Evolutionary conservation across 1,284 basidiomycete genomes (phyloP).

Genomic region (Ustilago sp.): DNA sequence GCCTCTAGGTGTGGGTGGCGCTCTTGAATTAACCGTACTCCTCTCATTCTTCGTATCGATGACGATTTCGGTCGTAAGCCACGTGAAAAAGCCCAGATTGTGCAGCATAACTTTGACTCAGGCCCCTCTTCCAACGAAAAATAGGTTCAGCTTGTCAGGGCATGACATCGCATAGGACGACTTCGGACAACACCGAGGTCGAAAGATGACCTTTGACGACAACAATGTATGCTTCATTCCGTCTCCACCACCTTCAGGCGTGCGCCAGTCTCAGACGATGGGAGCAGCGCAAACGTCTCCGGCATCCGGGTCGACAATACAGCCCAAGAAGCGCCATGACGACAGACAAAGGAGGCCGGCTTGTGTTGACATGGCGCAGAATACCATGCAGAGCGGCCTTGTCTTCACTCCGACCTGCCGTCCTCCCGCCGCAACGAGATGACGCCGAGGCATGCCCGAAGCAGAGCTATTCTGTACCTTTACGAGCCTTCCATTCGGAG

Average conservation of each 20-base stretch:
- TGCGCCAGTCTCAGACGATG: background rate
- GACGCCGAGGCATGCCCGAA: background rate
- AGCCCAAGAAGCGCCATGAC: background rate
- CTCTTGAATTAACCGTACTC: background rate
- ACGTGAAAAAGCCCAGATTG: background rate
- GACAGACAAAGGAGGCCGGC: background rate
- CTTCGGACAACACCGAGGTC: background rate
- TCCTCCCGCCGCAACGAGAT: background rate
- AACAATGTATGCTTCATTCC: background rate
- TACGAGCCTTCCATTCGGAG: background rate
- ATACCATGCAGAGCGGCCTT: background rate
- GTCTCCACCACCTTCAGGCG: background rate
- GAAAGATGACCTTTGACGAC: background rate
- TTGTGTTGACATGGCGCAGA: background rate
- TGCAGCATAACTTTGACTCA: background rate
- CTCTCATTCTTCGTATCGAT: background rate
- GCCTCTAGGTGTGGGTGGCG: background rate
- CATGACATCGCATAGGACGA: background rate
- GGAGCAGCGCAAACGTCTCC: background rate
- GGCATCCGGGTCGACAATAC: background rate
- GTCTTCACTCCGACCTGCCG: background rate
- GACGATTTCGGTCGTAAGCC: background rate
- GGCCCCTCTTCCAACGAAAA: background rate
- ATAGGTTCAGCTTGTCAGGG: background rate
- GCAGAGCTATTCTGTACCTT: background rate